Conservation (phyloP, 768 basidiomycete genomes). For the Serendipita sp. region DNA sequence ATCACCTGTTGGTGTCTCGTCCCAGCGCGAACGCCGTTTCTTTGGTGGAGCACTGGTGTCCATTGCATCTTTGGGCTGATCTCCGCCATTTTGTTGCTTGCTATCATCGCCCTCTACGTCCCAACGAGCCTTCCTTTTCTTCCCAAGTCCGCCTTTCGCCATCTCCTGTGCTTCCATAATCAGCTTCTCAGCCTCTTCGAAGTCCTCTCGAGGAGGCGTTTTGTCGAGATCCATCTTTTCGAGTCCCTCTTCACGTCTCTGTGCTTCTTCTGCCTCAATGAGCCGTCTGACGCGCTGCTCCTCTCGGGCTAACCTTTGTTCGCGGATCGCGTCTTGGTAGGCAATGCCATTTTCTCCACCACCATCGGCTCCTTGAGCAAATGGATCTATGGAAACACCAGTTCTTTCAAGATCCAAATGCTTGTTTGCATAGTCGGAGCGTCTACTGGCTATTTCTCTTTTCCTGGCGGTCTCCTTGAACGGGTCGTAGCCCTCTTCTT, state of each 20-base stretch:
- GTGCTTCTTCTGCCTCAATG: constrained; percentile 78
- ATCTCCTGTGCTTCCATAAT: constrained; percentile 33
- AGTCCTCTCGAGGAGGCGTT: constrained; percentile 72
- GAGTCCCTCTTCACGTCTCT: constrained; percentile 49
- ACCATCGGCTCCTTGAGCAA: constrained; percentile 32
- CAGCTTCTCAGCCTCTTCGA: constrained; percentile 55
- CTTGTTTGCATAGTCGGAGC: constrained; percentile 88
- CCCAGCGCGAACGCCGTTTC: constrained; percentile 92
- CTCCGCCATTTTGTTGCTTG: constrained; percentile 38
- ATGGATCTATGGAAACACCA: constrained; percentile 53
- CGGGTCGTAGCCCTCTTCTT: constrained; percentile 82
- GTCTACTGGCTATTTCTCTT: constrained; percentile 83
- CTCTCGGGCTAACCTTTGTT: constrained; percentile 82
- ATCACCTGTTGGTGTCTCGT: constrained; percentile 48
- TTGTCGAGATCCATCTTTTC: constrained; percentile 80
- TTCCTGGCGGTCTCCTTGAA: constrained; percentile 85
- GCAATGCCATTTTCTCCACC: constrained; percentile 56
- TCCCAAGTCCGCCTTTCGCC: constrained; percentile 26
- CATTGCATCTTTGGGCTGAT: constrained; percentile 61
- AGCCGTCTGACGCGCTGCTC: constrained; percentile 67
- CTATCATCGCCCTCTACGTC: constrained; percentile 59
- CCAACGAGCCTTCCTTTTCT: constrained; percentile 69
- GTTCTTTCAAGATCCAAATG: constrained; percentile 71
- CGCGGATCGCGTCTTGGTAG: constrained; percentile 92
- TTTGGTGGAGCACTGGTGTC: constrained; percentile 56